Base-by-base conservation (phyloP, 257 asterid genomes). In the Ilex aquifolium region DNA sequence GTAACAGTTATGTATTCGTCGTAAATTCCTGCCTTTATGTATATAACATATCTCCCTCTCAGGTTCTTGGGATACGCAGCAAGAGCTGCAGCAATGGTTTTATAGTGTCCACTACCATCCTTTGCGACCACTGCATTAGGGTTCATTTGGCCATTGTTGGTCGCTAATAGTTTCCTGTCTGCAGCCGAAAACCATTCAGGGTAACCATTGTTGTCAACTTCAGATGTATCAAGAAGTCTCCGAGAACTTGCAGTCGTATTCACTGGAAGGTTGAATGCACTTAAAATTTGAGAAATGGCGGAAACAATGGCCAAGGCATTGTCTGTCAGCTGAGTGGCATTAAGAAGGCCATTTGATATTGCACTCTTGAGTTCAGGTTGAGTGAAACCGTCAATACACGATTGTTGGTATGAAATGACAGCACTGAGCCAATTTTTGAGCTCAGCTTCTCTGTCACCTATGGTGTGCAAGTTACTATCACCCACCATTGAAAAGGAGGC, bases 361-460 rank as follows among this genome's bases (percentile, higher is more conserved):
- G 56, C 65, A 0, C 40, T 21, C 42, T 64, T 65, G 14, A 80
- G 62, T 10, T 80, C 62, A 0, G 75, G 77, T 1, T 73, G 65
- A 2, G 64, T 66, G 59, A 77, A 75, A 0, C 82, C 86, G 44
- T 83, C 82, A 1, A 73, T 61, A 49, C 88, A 82, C 5, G 80
- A 69, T 32, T 79, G 67, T 42, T 73, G 78, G 72, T 79, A 79
- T 0, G 80, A 72, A 12, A 77, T 30, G 14, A 80, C 86, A 3
- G 80, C 86, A 52, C 80, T 77, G 6, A 83, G 71, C 84, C 84
- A 83, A 60, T 73, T 77, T 57, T 65, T 77, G 15, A 83, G 79
- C 60, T 83, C 82, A 0, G 58, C 65, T 61, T 60, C 65, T 16
- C 79, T 55, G 14, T 75, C 72, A 2, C 30, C 0, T 4, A 75